Percentiles rank a stretch among this genome's conserved stretches.
These are phyloP conservation scores for Pluteus cervinus DNA, from an alignment of 768 basidiomycete species.

Conservation along the genomic window DNA sequence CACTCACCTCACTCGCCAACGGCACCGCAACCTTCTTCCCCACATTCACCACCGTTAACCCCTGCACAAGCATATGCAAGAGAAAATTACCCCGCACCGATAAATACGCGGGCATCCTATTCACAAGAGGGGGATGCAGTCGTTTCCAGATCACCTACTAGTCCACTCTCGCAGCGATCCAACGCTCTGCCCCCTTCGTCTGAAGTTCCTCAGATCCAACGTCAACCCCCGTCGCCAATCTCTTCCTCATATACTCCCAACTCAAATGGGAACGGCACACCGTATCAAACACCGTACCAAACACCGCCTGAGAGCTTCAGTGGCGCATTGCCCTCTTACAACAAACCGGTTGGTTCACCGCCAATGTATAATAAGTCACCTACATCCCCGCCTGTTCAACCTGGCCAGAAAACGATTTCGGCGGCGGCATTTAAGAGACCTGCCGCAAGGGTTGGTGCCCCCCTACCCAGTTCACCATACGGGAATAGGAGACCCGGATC, in stretches of 20 bases:
- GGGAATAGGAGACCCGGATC: neutral
- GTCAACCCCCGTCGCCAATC: too few species aligned
- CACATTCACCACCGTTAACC: slow-evolving; percentile 5
- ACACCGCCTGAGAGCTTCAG: slow-evolving; percentile 34
- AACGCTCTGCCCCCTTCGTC: too few species aligned
- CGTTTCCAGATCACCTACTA: too few species aligned
- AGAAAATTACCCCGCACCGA: slow-evolving; percentile 8
- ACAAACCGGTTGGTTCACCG: slow-evolving; percentile 14
- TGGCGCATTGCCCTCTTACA: neutral
- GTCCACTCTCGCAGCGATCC: too few species aligned
- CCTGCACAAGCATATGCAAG: slow-evolving; percentile 17
- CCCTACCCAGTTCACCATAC: slow-evolving; percentile 1
- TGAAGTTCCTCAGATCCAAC: too few species aligned
- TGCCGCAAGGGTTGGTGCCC: slow-evolving; percentile 13
- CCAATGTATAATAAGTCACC: slow-evolving; percentile 23
- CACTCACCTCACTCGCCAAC: neutral
- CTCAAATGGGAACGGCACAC: slow-evolving; percentile 6
- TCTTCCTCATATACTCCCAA: slow-evolving; percentile 3
- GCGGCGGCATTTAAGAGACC: slow-evolving; percentile 71
- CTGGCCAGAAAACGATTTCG: slow-evolving; percentile 56
- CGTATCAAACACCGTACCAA: slow-evolving; percentile 29
- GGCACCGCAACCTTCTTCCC: neutral
- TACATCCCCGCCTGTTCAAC: slow-evolving; percentile 15
- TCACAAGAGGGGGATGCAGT: too few species aligned
- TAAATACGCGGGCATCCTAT: neutral